Base-by-base conservation (phyloP, 106 monocot species). In the Dendrobium huoshanense region DNA sequence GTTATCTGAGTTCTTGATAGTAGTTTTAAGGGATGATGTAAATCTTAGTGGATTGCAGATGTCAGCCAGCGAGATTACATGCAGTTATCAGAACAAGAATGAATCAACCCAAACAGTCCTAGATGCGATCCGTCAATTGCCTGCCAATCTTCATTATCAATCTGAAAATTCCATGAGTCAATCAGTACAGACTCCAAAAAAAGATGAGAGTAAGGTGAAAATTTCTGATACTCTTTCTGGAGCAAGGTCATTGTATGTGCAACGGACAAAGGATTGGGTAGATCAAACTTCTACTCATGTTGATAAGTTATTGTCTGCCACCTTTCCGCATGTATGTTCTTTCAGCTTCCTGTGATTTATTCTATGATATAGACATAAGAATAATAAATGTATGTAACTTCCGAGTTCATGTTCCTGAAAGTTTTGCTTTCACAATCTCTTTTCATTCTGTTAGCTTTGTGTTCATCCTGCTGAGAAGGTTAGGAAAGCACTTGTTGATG, bases 281-380 rank as follows among this genome's bases (percentile, higher is more conserved):
- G 76, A 86, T 72, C 82, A 86, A 85, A 99, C 95, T 84, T 81
- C 88, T 72, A 42, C 49, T 31, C 85, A 88, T 85, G 90, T 95
- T 37, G 88, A 99, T 87, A 93, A 95, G 80, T 72, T 99, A 18
- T 81, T 95, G 33, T 89, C 91, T 78, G 87, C 91, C 37, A 88
- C 83, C 24, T 93, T 99, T 86, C 98, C 98, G 78, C 89, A 93
- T 87, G 98, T 95, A 89, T 84, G 91, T 8, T 44, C 54, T 47
- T 86, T 42, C 44, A 64, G 18, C 5, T 49, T 2, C 18, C 48
- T 67, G 59, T 47, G 61, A 42, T 78, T 87, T 72, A 31, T 31
- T 37, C 37, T 9, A 9, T 55, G 9, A 15, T 74, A 48, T 77
- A 54, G 42, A 75, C 37, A 56, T 56, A 56, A 16, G 58, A 9